A percentile compares a stretch with the other conserved stretches of the same genome.
phyloP scores from a whole-genome alignment of 495 filamentous ascomycete genomes.

The Lasiosphaeria miniovina region DNA sequence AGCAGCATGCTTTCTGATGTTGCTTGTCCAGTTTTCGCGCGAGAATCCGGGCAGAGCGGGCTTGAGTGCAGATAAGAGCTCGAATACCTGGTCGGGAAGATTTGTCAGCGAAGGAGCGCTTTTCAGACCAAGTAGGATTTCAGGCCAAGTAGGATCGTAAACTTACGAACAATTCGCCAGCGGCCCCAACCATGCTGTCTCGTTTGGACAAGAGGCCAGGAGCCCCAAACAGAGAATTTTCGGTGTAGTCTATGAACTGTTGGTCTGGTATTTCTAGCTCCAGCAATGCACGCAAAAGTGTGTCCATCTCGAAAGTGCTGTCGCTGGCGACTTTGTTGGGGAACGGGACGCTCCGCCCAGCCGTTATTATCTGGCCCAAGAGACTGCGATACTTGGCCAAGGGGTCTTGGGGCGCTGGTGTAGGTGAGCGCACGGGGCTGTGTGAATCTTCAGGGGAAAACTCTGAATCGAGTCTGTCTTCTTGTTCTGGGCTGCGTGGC shows the following conservation, averaged over 20 bases:
- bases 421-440: too few species aligned
- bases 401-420: too few species aligned
- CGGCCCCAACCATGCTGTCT: constrained; percentile 29
- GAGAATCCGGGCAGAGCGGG: constrained; percentile 24
- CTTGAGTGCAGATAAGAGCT: constrained; percentile 29
- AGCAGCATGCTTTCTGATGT: constrained; percentile 30
- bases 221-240: too few species aligned
- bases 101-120: too few species aligned
- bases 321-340: not conserved
- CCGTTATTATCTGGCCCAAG: constrained; percentile 4
- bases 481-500: too few species aligned
- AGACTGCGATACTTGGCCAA: not conserved
- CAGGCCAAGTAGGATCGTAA: not conserved
- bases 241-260: too few species aligned
- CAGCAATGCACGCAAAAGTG: too few species aligned
- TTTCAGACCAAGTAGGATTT: too few species aligned
- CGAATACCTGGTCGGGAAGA: constrained; percentile 28
- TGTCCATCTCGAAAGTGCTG: too few species aligned
- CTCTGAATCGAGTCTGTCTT: too few species aligned
- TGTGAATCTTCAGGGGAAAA: too few species aligned
- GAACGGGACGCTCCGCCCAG: not conserved
- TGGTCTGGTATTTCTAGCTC: too few species aligned
- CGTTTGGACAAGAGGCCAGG: constrained; percentile 12
- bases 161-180: constrained; percentile 36
- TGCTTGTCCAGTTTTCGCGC: constrained; percentile 41